Percentiles rank a stretch among this genome's conserved stretches.
Evolutionary conservation across 495 filamentous ascomycete species (phyloP).

Genomic region (Xylaria bambusicola): DNA sequence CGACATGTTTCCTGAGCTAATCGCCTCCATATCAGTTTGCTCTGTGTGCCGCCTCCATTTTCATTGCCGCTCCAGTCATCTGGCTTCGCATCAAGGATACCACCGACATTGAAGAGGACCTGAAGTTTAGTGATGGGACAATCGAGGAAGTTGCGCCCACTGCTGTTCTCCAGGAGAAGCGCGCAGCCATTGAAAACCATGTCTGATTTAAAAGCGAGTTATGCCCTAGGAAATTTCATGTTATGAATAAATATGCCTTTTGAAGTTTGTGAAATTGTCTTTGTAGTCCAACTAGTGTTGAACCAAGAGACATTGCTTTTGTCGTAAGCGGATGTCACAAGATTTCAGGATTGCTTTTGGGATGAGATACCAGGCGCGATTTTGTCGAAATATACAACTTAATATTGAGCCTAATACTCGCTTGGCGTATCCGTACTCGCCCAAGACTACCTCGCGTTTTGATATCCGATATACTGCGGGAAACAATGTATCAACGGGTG

Average conservation of each 20-base stretch:
- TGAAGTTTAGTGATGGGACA: slow-evolving; percentile 83
- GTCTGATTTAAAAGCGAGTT: background rate
- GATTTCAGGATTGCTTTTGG: background rate
- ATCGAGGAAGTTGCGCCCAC: slow-evolving; percentile 57
- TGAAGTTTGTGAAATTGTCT: background rate
- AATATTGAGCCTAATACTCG: too few species aligned
- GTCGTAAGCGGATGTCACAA: background rate
- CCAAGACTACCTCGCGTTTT: too few species aligned
- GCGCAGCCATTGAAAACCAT: slow-evolving; percentile 12
- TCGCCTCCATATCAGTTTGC: slow-evolving; percentile 66
- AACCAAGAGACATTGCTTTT: background rate
- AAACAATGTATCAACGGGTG: background rate
- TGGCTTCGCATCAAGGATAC: slow-evolving; percentile 76
- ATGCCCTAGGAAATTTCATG: background rate
- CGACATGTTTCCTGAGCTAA: slow-evolving; percentile 21
- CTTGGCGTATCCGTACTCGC: too few species aligned
- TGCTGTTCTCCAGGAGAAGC: slow-evolving; percentile 22
- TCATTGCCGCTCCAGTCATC: slow-evolving; percentile 79
- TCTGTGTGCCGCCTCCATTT: slow-evolving; percentile 67
- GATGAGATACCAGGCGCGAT: background rate
- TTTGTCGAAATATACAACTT: background rate
- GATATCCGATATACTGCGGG: background rate
- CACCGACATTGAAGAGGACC: slow-evolving; percentile 70
- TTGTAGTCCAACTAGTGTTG: background rate
- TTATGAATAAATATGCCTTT: background rate